phyloP scores from a whole-genome alignment of 768 basidiomycete genomes.

The Trichaptum fuscoviolaceum region DNA sequence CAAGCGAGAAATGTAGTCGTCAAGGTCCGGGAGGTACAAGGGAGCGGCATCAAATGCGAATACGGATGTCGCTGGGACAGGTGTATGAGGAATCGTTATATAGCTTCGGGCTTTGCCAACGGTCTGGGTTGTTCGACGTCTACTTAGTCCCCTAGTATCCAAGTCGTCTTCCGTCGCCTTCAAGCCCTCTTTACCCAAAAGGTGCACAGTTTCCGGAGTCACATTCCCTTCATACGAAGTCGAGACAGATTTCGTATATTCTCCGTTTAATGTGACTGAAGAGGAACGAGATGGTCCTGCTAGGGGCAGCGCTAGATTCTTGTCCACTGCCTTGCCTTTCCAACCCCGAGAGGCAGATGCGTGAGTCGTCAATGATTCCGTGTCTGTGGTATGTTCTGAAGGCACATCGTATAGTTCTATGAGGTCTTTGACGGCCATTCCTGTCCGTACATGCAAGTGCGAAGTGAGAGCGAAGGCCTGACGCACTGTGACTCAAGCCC shows the following conservation, averaged over 20 bases:
- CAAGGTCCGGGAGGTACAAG: conserved; percentile 57
- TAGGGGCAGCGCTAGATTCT: background rate
- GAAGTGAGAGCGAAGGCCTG: conserved; percentile 6
- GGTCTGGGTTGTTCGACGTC: background rate
- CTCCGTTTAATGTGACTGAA: background rate
- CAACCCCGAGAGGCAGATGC: conserved; percentile 7
- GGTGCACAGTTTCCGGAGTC: background rate
- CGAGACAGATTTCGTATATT: background rate
- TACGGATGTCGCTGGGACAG: conserved; percentile 50
- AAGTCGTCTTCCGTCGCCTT: background rate
- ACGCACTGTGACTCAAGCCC: conserved; percentile 6
- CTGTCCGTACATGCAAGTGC: background rate
- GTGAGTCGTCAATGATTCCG: conserved; percentile 3
- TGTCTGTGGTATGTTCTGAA: conserved; percentile 1
- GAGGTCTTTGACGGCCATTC: conserved; percentile 27
- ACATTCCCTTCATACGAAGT: background rate
- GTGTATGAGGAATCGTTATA: conserved; percentile 26
- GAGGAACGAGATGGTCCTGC: background rate
- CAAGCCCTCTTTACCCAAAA: background rate
- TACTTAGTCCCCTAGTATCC: background rate
- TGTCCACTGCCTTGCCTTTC: background rate
- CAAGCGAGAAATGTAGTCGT: conserved; percentile 48
- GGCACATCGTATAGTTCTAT: conserved; percentile 23
- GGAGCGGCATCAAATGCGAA: conserved; percentile 57
- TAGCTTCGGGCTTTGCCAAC: background rate